These are phyloP conservation scores for Microdochium paspali DNA, from an alignment of 2,329 filamentous ascomycete genomes.

Conservation along the genomic window DNA sequence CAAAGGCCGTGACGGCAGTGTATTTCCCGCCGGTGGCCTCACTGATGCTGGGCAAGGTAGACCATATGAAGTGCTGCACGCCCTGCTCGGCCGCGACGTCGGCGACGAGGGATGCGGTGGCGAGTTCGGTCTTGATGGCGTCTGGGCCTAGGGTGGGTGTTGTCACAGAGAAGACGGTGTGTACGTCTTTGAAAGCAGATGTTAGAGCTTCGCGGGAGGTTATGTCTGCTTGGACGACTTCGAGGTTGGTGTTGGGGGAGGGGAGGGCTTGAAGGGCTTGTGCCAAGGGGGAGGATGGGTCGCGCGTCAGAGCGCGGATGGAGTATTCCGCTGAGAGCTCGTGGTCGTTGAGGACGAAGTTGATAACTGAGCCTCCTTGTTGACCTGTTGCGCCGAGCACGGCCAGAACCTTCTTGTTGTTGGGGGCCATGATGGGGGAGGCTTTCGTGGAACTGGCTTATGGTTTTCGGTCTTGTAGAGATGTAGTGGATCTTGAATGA, in stretches of 20 bases:
- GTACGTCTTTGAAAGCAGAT: conserved; percentile 28
- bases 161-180: conserved; percentile 39
- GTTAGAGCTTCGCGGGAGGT: conserved; percentile 25
- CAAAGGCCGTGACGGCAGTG: conserved; percentile 25
- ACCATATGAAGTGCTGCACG: conserved; percentile 29
- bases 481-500: too few relatives aligned
- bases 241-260: conserved; percentile 9
- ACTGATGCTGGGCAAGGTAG: conserved; percentile 20
- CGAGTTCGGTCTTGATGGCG: conserved; percentile 22
- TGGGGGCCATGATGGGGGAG: background rate
- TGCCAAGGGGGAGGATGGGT: conserved; percentile 23
- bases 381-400: conserved; percentile 44
- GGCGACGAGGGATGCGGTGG: conserved; percentile 24
- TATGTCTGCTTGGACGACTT: conserved; percentile 30
- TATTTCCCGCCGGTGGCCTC: conserved; percentile 22
- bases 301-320: conserved; percentile 40
- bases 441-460: too few relatives aligned
- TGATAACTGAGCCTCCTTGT: conserved; percentile 38
- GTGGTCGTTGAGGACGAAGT: conserved; percentile 31
- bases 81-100: conserved; percentile 24
- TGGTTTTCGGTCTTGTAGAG: too few relatives aligned
- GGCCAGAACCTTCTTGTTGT: conserved; percentile 21
- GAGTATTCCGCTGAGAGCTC: conserved; percentile 33
- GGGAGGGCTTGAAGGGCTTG: conserved; percentile 16
- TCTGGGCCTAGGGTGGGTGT: conserved; percentile 28